These are phyloP conservation scores for Citrus unshiu DNA, from an alignment of 345 rosid species.

Conservation along the genomic window DNA sequence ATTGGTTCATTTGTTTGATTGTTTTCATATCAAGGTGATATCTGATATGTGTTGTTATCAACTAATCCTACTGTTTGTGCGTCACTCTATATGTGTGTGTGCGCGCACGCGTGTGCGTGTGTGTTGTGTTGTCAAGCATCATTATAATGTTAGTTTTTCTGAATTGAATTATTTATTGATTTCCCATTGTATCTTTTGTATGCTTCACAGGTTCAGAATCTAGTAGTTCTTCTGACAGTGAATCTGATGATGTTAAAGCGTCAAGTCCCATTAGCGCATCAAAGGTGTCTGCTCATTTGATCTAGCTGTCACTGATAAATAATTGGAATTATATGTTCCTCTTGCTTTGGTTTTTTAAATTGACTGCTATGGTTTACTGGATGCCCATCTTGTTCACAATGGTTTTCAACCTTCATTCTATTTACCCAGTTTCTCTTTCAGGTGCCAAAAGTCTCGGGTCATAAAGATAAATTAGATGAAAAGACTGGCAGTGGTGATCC, in stretches of 20 bases:
- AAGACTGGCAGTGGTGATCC: constrained; percentile 33
- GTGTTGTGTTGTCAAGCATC: too few relatives aligned
- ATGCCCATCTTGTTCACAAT: neutral
- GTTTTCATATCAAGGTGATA: neutral
- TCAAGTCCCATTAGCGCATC: constrained; percentile 29
- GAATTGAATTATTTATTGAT: neutral
- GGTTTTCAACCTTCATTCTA: constrained; percentile 1
- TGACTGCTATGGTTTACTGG: neutral
- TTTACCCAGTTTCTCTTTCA: constrained; percentile 13
- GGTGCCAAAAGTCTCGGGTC: constrained; percentile 40
- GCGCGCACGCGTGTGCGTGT: fast-evolving
- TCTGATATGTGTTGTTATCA: too few relatives aligned
- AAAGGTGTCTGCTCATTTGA: constrained; percentile 37
- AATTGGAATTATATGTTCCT: neutral
- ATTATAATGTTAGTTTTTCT: neutral
- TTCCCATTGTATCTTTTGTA: neutral
- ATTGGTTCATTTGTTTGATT: neutral
- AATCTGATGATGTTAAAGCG: constrained; percentile 43
- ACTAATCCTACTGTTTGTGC: neutral
- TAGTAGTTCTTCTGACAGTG: constrained; percentile 57
- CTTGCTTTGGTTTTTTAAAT: neutral
- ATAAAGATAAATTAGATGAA: constrained; percentile 43
- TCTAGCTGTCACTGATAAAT: neutral
- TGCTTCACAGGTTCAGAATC: constrained; percentile 54
- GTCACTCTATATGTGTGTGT: neutral